Evolutionary conservation across 2,329 filamentous ascomycete species (phyloP), one percentile per base, ranked within the genome.

Genomic region (Talaromyces sp.): DNA sequence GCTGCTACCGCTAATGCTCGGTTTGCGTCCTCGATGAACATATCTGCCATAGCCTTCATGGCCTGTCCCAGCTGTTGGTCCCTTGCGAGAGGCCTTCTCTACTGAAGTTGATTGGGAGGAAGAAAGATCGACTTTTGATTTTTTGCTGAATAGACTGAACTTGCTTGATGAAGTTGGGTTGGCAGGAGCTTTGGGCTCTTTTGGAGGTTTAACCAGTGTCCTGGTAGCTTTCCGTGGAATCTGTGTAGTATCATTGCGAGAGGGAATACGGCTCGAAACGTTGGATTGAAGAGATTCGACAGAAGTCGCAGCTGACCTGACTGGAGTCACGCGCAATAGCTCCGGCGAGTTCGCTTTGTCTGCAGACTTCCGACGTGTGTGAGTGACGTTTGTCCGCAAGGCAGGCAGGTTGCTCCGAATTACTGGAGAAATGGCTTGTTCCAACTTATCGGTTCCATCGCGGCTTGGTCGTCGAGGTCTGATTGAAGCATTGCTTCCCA

Each of bases 11-110:
- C 56, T 31, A 57, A 76, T 70, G 62, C 80, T 82, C 60, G 74
- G 62, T 66, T 78, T 81, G 61, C 81, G 76, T 52, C 80, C 81
- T 48, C 81, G 75, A 63, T 77, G 76, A 4, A 75, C 74, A 70
- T 83, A 81, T 68, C 76, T 83, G 13, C 81, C 81, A 68, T 84
- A 84, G 33, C 80, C 81, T 79, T 98, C 94, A 72, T 98, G 93
- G 0, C 94, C 94, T 43, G 94, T 98, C n/a, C 94, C 94, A 47
- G 94, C 94, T 16, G 85, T 87, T 24, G 94, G 94, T 0, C 94
- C 93, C 76, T 92, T 94, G 33, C 90, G 85, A 27, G 81, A 67
- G 8, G 81, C 73, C 68, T 84, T 87, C 9, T 88, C 87, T 43
- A 84, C 82, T 73, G 84, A 87, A n/a, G 88, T 84, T 0, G 75